Percentiles rank a stretch among this genome's conserved stretches.
phyloP scores from a whole-genome alignment of 805 yeast genomes.

The Candida railenensis region DNA sequence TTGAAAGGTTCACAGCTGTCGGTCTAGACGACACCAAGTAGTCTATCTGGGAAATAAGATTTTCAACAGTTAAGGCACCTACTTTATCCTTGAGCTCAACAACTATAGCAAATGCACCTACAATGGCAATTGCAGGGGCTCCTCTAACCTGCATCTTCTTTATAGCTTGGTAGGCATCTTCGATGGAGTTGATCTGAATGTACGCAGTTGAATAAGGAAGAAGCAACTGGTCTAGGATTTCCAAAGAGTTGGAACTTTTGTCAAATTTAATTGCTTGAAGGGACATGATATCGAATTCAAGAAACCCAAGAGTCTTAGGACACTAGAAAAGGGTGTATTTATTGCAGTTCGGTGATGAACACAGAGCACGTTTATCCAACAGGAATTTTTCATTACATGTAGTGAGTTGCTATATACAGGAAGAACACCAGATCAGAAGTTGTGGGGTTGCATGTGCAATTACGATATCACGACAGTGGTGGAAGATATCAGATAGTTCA shows the following conservation, averaged over 20 bases:
- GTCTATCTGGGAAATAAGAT: slow-evolving; percentile 52
- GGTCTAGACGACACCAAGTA: slow-evolving; percentile 79
- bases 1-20: slow-evolving; percentile 89
- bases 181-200: slow-evolving; percentile 57
- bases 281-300: slow-evolving; percentile 12
- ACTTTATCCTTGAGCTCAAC: slow-evolving; percentile 50
- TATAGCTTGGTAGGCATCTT: slow-evolving; percentile 82
- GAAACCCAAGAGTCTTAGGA: too few relatives aligned
- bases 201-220: slow-evolving; percentile 80
- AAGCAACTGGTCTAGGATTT: slow-evolving; percentile 75
- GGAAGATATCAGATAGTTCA: too few relatives aligned
- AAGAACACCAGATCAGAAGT: too few relatives aligned
- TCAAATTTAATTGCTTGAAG: slow-evolving; percentile 69
- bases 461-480: too few relatives aligned
- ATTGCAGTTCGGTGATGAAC: neutral
- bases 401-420: too few relatives aligned
- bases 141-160: slow-evolving; percentile 93
- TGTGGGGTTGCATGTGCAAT: too few relatives aligned
- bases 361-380: neutral
- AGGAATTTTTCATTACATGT: too few relatives aligned
- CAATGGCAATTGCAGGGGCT: slow-evolving; percentile 98
- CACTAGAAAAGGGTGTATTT: neutral
- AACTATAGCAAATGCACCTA: slow-evolving; percentile 80
- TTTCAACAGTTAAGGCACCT: slow-evolving; percentile 28
- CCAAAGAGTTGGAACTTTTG: slow-evolving; percentile 42